A percentile compares a stretch with the other conserved stretches of the same genome.
These are phyloP conservation scores for Taiozyma sp. DNA, from an alignment of 1,139 yeast genomes.

Conservation along the genomic window DNA sequence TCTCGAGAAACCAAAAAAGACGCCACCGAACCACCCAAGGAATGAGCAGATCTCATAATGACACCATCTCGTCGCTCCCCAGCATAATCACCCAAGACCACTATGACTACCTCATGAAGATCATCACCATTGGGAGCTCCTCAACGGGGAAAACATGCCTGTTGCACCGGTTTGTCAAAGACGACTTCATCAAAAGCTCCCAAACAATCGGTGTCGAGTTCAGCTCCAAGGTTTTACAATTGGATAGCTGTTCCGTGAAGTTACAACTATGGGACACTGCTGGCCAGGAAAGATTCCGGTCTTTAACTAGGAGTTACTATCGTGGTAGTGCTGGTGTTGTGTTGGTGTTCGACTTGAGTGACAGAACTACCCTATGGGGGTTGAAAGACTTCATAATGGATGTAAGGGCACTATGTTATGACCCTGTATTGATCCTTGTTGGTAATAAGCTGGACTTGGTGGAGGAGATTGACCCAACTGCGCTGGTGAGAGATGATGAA, in stretches of 20 bases:
- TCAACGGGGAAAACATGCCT: background rate
- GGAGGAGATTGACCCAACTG: constrained; percentile 23
- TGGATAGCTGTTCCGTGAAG: constrained; percentile 25
- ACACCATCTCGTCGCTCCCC: background rate
- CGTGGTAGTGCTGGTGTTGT: constrained; percentile 78
- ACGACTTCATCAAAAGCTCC: constrained; percentile 15
- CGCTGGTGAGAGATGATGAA: constrained; percentile 28
- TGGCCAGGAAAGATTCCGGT: constrained; percentile 74
- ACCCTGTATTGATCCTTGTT: constrained; percentile 38
- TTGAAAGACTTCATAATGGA: constrained; percentile 44
- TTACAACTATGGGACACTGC: constrained; percentile 76
- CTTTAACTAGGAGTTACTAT: constrained; percentile 71
- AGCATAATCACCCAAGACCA: background rate
- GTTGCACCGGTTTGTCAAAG: background rate
- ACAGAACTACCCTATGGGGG: constrained; percentile 44
- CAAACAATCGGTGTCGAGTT: constrained; percentile 51
- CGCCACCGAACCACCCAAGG: background rate
- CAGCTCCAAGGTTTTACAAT: constrained; percentile 36
- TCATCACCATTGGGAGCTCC: background rate
- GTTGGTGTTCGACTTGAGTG: constrained; percentile 68
- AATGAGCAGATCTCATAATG: background rate
- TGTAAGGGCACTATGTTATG: constrained; percentile 39
- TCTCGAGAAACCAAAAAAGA: background rate
- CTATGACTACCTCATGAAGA: background rate
- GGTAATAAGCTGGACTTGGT: constrained; percentile 44